Evolutionary conservation across 257 asterid species (phyloP), one percentile per base, ranked within the genome.

Genomic region (Plantago major): DNA sequence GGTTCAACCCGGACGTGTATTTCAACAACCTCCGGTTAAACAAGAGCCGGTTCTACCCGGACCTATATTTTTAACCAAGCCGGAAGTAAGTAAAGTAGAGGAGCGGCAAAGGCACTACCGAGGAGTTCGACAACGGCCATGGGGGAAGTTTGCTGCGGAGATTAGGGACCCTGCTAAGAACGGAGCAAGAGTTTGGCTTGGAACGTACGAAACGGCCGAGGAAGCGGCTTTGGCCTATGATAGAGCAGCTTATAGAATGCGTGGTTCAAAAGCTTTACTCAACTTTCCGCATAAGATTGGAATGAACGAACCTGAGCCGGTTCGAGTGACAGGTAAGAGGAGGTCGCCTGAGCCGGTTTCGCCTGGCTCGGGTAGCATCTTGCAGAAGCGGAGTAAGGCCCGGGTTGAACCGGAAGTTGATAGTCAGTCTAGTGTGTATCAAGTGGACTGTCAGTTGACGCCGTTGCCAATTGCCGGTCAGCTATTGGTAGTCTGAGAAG

Each of bases 111-210:
- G 85, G 77, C 97, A 81, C 66, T 84, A 81, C 60, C 67, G 97
- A 38, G 97, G 97, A 0, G 95, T 89, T 48, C 72, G 97, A 76
- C 94, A 79, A 37, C 75, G 97, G 65, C 95, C 94, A 47, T 89
- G 97, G 94, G 95, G 97, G 14, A 89, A 89, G 68, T 89, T 89
- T 59, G 97, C 95, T 7, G 94, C 95, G 0, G 97, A 89, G 76
- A 89, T 89, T 55, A 78, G 97, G 46, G 97, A 89, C 33, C 95
- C 97, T 55, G 90, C 92, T 45, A 89, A 84, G 46, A 89, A 87
- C 67, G 95, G 97, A 42, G 94, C 97, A 11, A 69, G 97, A 56
- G 92, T 89, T 2, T 89, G 97, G 97, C 95, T 89, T 13, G 97
- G 97, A 12, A 89, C 97, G 0, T 89, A 89, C 11, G 97, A 79